Evolutionary conservation across 164 flowering plant species (phyloP).

Genomic region (Akebia trifoliata): DNA sequence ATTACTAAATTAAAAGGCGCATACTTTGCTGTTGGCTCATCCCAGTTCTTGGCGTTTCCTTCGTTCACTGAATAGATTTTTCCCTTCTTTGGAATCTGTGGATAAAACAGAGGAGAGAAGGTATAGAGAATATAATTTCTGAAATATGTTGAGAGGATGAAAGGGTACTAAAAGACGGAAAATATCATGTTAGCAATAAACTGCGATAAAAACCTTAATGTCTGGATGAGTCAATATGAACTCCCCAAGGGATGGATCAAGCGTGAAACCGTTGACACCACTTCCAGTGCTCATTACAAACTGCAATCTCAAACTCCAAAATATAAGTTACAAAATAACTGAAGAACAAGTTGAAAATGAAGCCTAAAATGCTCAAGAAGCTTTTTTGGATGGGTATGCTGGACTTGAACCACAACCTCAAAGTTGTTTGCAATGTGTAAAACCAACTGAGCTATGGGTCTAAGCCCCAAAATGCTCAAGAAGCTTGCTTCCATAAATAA

Average conservation of each 20-base stretch:
- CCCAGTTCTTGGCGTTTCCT: constrained; percentile 99
- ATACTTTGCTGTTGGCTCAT: constrained; percentile 85
- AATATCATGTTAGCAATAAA: not conserved
- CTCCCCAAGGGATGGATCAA: constrained; percentile 98
- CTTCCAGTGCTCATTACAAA: constrained; percentile 86
- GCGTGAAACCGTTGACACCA: constrained; percentile 95
- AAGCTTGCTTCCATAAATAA: too few relatives aligned
- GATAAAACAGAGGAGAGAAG: not conserved
- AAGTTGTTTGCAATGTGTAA: too few relatives aligned
- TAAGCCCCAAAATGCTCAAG: too few relatives aligned
- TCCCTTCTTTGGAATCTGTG: constrained; percentile 90
- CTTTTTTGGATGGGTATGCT: too few relatives aligned
- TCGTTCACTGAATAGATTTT: constrained; percentile 98
- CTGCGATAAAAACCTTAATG: constrained; percentile 53
- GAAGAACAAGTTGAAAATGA: not conserved
- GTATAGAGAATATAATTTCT: not conserved
- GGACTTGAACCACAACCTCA: too few relatives aligned
- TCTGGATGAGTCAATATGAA: constrained; percentile 96
- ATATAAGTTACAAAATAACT: not conserved
- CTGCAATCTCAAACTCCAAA: constrained; percentile 32
- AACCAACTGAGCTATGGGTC: too few relatives aligned
- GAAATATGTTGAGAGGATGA: not conserved
- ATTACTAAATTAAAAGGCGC: constrained; percentile 13
- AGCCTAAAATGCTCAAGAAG: not conserved
- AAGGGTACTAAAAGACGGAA: not conserved